Percentiles rank a stretch among this genome's conserved stretches.
Conservation (phyloP, 2,329 filamentous ascomycete species). For the Alternaria sp. region DNA sequence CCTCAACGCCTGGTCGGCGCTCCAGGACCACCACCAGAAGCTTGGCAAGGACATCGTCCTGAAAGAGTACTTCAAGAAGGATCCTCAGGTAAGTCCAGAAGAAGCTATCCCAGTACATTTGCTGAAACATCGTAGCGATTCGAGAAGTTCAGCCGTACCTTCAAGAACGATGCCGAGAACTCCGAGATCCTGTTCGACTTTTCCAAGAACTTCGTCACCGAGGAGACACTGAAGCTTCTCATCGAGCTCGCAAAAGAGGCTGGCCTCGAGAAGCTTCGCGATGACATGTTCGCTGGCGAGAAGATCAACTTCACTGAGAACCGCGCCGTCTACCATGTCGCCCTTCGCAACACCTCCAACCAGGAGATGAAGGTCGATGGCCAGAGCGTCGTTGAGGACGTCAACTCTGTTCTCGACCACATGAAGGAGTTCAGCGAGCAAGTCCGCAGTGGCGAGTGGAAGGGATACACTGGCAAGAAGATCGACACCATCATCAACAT, state of each 20-base stretch:
- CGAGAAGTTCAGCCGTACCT: conserved; percentile 85
- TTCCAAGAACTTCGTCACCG: conserved; percentile 97
- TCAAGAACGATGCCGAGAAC: conserved; percentile 77
- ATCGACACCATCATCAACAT: conserved; percentile 96
- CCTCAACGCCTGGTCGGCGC: conserved; percentile 84
- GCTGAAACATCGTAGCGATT: conserved; percentile 67
- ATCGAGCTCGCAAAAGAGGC: conserved; percentile 92
- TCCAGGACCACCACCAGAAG: conserved; percentile 86
- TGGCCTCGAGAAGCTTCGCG: conserved; percentile 87
- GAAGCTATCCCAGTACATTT: background rate
- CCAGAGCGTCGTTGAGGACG: conserved; percentile 91
- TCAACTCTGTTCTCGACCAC: conserved; percentile 89
- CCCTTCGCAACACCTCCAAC: conserved; percentile 87
- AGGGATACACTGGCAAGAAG: conserved; percentile 96
- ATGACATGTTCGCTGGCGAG: conserved; percentile 96
- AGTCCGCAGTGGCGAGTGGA: conserved; percentile 94
- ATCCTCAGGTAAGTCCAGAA: conserved; percentile 60
- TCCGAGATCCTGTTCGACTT: conserved; percentile 97
- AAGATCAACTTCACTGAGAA: conserved; percentile 99
- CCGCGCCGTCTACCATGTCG: conserved; percentile 93
- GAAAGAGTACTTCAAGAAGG: conserved; percentile 89
- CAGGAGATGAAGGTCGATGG: conserved; percentile 85
- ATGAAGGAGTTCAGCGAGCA: conserved; percentile 99
- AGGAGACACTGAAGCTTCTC: conserved; percentile 87
- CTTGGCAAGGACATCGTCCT: conserved; percentile 89